Evolutionary conservation across 2,329 filamentous ascomycete species (phyloP).

Genomic region (Fusarium incarnatum): DNA sequence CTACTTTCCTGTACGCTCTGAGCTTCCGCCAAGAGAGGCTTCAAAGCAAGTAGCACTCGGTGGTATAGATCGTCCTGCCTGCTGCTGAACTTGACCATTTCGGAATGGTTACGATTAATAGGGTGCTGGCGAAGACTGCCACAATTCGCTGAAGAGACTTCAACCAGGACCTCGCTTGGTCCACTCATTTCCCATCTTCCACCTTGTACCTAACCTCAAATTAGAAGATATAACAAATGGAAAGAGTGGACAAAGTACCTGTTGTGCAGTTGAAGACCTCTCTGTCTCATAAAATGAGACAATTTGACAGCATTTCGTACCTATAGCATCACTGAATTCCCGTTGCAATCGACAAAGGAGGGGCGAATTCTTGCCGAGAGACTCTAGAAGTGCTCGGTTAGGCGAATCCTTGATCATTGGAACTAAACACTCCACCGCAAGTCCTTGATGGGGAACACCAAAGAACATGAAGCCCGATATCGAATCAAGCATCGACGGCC

Average conservation of each 20-base stretch:
- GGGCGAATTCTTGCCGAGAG: background rate
- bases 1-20: too few relatives aligned
- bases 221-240: background rate
- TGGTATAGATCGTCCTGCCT: background rate
- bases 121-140: background rate
- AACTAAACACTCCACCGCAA: background rate
- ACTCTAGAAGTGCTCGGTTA: background rate
- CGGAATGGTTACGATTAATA: background rate
- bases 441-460: background rate
- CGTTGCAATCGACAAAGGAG: background rate
- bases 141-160: background rate
- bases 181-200: background rate
- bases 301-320: fast-evolving
- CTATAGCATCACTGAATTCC: fast-evolving
- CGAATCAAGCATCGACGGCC: fast-evolving
- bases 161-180: background rate
- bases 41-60: fast-evolving
- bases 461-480: background rate
- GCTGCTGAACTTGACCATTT: slow-evolving; percentile 2
- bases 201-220: fast-evolving
- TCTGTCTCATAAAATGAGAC: slow-evolving; percentile 4
- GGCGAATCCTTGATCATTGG: background rate
- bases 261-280: background rate
- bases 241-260: background rate
- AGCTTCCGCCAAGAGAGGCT: too few relatives aligned